A percentile compares a stretch with the other conserved stretches of the same genome.
These are phyloP conservation scores for Podospora pseudopauciseta DNA, from an alignment of 495 filamentous ascomycete species.

Conservation along the genomic window DNA sequence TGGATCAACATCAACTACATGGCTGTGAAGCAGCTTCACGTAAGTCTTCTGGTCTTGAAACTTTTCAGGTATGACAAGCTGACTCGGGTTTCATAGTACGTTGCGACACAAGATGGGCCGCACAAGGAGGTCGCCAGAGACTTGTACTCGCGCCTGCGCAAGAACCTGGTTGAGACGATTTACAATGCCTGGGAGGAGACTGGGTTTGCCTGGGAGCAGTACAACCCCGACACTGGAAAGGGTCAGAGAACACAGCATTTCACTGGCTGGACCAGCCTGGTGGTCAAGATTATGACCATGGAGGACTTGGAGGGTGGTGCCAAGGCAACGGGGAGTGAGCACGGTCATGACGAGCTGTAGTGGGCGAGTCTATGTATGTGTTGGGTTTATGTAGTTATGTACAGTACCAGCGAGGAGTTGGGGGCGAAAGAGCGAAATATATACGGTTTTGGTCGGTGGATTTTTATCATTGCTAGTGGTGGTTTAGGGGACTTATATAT, in stretches of 20 bases:
- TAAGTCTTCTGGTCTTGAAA: slow-evolving; percentile 44
- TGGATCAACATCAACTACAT: slow-evolving; percentile 99
- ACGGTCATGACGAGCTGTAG: slow-evolving; percentile 37
- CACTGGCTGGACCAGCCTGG: slow-evolving; percentile 95
- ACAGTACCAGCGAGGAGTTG: background rate
- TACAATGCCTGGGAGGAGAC: slow-evolving; percentile 84
- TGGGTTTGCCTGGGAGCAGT: slow-evolving; percentile 98
- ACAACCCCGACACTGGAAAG: slow-evolving; percentile 85
- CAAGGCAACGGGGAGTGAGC: slow-evolving; percentile 7
- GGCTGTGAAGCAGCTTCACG: slow-evolving; percentile 74
- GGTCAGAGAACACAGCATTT: slow-evolving; percentile 97
- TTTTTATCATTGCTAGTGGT: background rate
- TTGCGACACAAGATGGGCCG: slow-evolving; percentile 58
- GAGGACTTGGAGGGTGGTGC: slow-evolving; percentile 31
- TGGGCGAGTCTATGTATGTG: background rate
- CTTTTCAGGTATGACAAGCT: background rate
- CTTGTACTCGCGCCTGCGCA: slow-evolving; percentile 72
- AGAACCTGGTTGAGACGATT: slow-evolving; percentile 85
- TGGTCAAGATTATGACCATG: slow-evolving; percentile 97
- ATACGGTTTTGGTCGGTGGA: background rate
- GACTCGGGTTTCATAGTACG: slow-evolving; percentile 40
- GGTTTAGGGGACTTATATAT: background rate
- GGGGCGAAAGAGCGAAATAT: background rate
- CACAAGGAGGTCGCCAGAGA: slow-evolving; percentile 65
- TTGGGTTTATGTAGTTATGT: background rate